Conservation (phyloP, 1,139 yeast genomes). For the Torulaspora globosa region DNA sequence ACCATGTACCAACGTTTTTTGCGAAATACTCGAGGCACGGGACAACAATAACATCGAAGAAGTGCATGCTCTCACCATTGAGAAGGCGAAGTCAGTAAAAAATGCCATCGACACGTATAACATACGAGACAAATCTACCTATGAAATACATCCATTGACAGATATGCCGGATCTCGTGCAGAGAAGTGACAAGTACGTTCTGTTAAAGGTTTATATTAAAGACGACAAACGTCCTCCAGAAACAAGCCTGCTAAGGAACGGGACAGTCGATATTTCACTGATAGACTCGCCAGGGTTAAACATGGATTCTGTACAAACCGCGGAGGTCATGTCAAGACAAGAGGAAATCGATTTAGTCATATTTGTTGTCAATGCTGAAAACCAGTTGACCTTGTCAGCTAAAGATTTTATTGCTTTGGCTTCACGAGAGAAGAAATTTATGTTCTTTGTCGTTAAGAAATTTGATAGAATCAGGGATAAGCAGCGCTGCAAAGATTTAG, state of each 20-base stretch:
- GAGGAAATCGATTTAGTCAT: constrained; percentile 96
- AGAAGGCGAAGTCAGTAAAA: constrained; percentile 37
- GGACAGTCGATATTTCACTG: constrained; percentile 84
- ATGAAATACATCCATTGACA: constrained; percentile 49
- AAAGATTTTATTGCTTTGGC: constrained; percentile 90
- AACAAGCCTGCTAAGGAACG: constrained; percentile 76
- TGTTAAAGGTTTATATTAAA: constrained; percentile 75
- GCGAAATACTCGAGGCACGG: constrained; percentile 84
- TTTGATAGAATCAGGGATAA: constrained; percentile 83
- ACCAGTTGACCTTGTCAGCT: constrained; percentile 91
- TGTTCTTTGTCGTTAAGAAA: constrained; percentile 89
- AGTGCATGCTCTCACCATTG: constrained; percentile 86
- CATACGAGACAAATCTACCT: constrained; percentile 61
- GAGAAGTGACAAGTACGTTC: constrained; percentile 64
- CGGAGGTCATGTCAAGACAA: constrained; percentile 92
- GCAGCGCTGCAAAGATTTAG: constrained; percentile 67
- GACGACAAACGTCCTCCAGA: constrained; percentile 64
- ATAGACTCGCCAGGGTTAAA: constrained; percentile 98
- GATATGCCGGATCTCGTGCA: constrained; percentile 68
- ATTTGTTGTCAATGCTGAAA: constrained; percentile 94
- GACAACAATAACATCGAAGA: constrained; percentile 76
- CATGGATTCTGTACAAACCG: constrained; percentile 88
- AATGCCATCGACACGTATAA: constrained; percentile 43
- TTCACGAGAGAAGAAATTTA: constrained; percentile 84
- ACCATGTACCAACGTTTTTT: constrained; percentile 94